phyloP scores from a whole-genome alignment of 106 monocot genomes.

The Cymbidium sinense region DNA sequence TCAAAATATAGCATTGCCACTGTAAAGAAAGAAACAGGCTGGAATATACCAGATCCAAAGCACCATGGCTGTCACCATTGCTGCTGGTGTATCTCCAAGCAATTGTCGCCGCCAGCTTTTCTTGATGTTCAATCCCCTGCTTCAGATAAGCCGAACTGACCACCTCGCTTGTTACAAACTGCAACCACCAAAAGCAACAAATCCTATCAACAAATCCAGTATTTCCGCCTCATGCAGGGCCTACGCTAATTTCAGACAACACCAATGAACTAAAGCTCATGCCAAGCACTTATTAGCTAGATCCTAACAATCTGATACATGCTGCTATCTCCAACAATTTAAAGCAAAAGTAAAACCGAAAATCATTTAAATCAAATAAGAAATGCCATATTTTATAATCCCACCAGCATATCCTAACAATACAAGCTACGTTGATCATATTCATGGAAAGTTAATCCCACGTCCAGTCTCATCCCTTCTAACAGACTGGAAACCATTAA shows the following conservation, averaged over 20 bases:
- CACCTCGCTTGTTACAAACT: not conserved
- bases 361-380: conserved; percentile 1
- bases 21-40: not conserved
- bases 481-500: not conserved
- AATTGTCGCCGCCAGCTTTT: conserved; percentile 66
- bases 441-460: not conserved
- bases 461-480: not conserved
- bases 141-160: not conserved
- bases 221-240: not conserved
- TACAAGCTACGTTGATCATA: not conserved
- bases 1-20: not conserved
- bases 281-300: not conserved
- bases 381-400: not conserved
- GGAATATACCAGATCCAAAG: conserved; percentile 49
- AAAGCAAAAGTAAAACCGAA: not conserved
- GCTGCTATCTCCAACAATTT: not conserved
- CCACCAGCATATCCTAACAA: not conserved
- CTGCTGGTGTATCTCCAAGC: conserved; percentile 57
- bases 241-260: not conserved
- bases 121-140: not conserved
- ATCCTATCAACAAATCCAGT: not conserved
- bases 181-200: conserved; percentile 4
- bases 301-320: not conserved
- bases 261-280: not conserved
- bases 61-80: conserved; percentile 45